Evolutionary conservation across 305 asterid species (phyloP).

Genomic region (Stenogyne calaminthoides): DNA sequence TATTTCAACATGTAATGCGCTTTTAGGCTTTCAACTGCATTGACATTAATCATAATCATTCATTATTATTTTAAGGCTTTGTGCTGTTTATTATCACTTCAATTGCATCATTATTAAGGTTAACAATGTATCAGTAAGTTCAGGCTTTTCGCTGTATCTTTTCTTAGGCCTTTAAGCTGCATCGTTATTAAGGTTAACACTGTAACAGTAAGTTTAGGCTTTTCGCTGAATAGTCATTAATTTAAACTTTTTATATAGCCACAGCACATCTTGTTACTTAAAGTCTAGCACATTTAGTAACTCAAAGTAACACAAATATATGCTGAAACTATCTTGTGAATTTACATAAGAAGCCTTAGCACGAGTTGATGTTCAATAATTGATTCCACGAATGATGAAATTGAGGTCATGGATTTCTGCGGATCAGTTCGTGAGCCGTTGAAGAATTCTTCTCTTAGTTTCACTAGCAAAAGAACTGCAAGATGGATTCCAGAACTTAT

Average conservation of each 20-base stretch:
- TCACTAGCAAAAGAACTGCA: not conserved
- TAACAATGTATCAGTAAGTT: not conserved
- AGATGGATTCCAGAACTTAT: not conserved
- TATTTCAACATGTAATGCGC: not conserved
- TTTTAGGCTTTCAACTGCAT: not conserved
- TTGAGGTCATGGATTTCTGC: not conserved
- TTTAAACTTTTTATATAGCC: not conserved
- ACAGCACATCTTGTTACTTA: not conserved
- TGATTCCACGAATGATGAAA: not conserved
- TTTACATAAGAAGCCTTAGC: not conserved
- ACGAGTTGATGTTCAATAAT: not conserved
- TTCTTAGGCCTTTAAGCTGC: slow-evolving; percentile 11
- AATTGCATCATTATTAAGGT: not conserved
- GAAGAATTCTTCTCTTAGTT: not conserved
- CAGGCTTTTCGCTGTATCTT: not conserved
- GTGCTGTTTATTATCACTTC: slow-evolving; percentile 13
- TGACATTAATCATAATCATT: not conserved
- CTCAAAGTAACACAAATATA: slow-evolving; percentile 8
- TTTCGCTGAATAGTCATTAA: too few relatives aligned
- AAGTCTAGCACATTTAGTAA: not conserved
- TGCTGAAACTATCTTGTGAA: not conserved
- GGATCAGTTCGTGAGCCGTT: not conserved
- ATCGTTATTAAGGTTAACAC: not conserved
- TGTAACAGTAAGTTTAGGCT: too few relatives aligned
- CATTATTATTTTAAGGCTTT: not conserved